Evolutionary conservation across 768 basidiomycete species (phyloP).

Genomic region (Melanogaster broomeanus): DNA sequence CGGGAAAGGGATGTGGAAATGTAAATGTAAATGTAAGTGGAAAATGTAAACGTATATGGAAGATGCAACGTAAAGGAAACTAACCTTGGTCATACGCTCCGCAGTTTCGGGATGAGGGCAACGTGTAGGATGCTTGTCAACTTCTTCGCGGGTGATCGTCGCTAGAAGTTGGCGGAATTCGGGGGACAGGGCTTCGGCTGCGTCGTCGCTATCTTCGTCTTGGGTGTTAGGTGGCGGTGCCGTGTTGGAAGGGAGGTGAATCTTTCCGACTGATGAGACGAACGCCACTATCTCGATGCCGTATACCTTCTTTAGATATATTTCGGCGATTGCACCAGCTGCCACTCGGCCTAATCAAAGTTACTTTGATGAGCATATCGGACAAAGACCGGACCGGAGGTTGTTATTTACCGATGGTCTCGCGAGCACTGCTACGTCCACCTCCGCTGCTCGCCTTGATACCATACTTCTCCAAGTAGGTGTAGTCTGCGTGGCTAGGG

Average conservation of each 20-base stretch:
- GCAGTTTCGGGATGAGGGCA: constrained; percentile 92
- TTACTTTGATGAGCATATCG: constrained; percentile 6
- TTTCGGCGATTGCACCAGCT: constrained; percentile 97
- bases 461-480: constrained; percentile 96
- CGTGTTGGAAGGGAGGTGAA: constrained; percentile 67
- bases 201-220: constrained; percentile 61
- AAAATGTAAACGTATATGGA: no score
- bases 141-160: constrained; percentile 80
- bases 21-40: constrained; percentile 2
- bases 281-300: constrained; percentile 97
- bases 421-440: constrained; percentile 91
- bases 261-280: constrained; percentile 93
- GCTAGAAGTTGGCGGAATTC: constrained; percentile 82
- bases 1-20: constrained; percentile 35
- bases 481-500: constrained; percentile 97
- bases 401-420: constrained; percentile 78
- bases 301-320: constrained; percentile 83
- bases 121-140: constrained; percentile 84
- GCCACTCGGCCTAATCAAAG: constrained; percentile 79
- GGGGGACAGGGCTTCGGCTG: constrained; percentile 73
- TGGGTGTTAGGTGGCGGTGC: constrained; percentile 42
- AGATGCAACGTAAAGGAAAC: constrained; percentile 4
- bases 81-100: constrained; percentile 85
- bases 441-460: constrained; percentile 97
- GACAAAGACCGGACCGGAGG: constrained; percentile 1